phyloP scores from a whole-genome alignment of 345 rosid genomes.

The Populus davidiana region DNA sequence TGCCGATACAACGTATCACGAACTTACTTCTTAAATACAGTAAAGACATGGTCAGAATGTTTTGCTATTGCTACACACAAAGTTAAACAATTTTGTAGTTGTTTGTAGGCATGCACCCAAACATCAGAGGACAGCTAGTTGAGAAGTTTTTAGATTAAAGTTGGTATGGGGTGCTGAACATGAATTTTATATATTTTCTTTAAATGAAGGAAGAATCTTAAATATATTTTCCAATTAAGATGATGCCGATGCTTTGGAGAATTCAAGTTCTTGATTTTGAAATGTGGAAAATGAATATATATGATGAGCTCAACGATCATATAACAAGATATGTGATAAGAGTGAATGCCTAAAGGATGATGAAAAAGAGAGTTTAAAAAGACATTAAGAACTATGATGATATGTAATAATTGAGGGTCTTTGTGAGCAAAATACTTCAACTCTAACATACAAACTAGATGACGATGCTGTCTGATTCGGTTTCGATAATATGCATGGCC shows the following conservation, averaged over 20 bases:
- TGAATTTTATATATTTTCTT: too few relatives aligned
- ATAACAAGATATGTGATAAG: background rate
- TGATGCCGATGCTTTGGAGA: background rate
- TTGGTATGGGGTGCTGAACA: too few relatives aligned
- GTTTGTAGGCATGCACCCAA: background rate
- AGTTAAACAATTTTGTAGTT: background rate
- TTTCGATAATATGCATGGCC: too few relatives aligned
- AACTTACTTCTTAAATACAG: background rate
- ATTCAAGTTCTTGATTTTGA: background rate
- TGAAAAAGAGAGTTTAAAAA: too few relatives aligned
- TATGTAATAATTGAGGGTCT: too few relatives aligned
- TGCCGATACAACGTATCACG: background rate
- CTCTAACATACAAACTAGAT: too few relatives aligned
- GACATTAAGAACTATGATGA: background rate
- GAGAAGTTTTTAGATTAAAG: too few relatives aligned
- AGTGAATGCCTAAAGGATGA: background rate
- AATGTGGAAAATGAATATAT: too few relatives aligned
- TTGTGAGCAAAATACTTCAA: too few relatives aligned
- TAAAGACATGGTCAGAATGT: background rate
- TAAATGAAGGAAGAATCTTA: too few relatives aligned
- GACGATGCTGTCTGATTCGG: too few relatives aligned
- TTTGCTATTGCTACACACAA: background rate
- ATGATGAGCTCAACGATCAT: background rate
- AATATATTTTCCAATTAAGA: too few relatives aligned
- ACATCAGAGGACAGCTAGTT: background rate